Conservation (phyloP, 495 filamentous ascomycete genomes). For the Aspergillus diversus region DNA sequence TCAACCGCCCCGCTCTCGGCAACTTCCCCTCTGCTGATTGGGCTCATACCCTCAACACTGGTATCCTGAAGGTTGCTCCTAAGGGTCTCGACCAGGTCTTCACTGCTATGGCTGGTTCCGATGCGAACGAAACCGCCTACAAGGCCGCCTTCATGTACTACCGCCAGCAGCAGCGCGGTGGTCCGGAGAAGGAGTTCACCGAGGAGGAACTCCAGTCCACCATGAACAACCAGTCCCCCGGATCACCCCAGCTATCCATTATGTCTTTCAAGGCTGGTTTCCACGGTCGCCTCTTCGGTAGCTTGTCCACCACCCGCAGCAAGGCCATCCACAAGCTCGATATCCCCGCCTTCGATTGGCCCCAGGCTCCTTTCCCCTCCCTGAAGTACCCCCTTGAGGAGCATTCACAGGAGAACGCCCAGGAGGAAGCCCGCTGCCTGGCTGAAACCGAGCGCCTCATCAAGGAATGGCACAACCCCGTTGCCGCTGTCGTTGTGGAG, state of each 20-base stretch:
- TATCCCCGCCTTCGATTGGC: conserved; percentile 98
- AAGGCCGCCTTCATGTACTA: conserved; percentile 99
- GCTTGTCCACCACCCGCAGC: conserved; percentile 88
- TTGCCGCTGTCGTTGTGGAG: conserved; percentile 87
- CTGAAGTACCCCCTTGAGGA: conserved; percentile 92
- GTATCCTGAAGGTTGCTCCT: conserved; percentile 85
- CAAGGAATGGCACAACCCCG: conserved; percentile 81
- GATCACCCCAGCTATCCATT: conserved; percentile 84
- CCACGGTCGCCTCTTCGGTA: conserved; percentile 94
- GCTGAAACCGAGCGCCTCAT: conserved; percentile 88
- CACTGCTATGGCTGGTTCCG: conserved; percentile 92
- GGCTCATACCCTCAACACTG: conserved; percentile 82
- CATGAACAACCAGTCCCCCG: conserved; percentile 87
- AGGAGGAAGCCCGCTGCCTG: conserved; percentile 83
- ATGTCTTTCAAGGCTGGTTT: conserved; percentile 92
- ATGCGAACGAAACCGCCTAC: conserved; percentile 99
- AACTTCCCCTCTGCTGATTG: conserved; percentile 95
- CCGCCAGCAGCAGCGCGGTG: conserved; percentile 85
- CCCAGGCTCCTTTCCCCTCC: conserved; percentile 87
- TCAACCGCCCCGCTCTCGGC: conserved; percentile 94
- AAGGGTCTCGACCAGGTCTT: conserved; percentile 95
- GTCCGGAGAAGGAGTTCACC: conserved; percentile 79
- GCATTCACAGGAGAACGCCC: conserved; percentile 78
- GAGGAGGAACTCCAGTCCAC: conserved; percentile 73
- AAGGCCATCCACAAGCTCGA: conserved; percentile 99